phyloP scores from a whole-genome alignment of 1,139 yeast genomes.

The Saccharomyces hybrid region DNA sequence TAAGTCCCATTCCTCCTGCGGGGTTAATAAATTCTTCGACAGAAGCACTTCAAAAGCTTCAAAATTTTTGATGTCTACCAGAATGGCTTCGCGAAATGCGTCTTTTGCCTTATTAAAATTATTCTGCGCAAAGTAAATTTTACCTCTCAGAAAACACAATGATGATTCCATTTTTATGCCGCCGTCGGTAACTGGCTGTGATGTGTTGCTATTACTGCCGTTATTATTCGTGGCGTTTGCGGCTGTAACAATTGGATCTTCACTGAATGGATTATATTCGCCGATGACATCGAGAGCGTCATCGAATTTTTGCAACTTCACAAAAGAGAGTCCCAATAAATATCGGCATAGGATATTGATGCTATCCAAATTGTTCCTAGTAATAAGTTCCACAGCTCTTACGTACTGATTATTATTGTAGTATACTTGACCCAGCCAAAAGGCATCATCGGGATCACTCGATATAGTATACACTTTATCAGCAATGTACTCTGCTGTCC shows the following conservation, averaged over 20 bases:
- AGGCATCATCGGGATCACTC: slow-evolving; percentile 86
- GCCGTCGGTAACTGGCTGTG: slow-evolving; percentile 42
- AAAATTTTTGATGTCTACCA: slow-evolving; percentile 83
- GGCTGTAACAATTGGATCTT: slow-evolving; percentile 7
- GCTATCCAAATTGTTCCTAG: slow-evolving; percentile 36
- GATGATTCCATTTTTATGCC: slow-evolving; percentile 84
- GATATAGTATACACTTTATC: slow-evolving; percentile 74
- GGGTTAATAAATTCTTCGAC: slow-evolving; percentile 67
- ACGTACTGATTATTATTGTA: slow-evolving; percentile 63
- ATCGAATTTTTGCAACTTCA: slow-evolving; percentile 73
- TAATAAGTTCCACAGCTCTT: slow-evolving; percentile 63
- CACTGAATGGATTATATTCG: slow-evolving; percentile 63
- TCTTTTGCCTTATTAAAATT: slow-evolving; percentile 83
- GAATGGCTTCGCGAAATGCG: slow-evolving; percentile 78
- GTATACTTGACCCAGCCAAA: slow-evolving; percentile 91
- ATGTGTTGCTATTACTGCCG: slow-evolving; percentile 9
- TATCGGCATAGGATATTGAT: slow-evolving; percentile 68
- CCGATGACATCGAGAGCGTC: slow-evolving; percentile 87
- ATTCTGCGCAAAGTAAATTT: slow-evolving; percentile 74
- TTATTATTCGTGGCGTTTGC: slow-evolving; percentile 16
- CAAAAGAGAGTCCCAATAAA: slow-evolving; percentile 67
- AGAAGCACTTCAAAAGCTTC: slow-evolving; percentile 86
- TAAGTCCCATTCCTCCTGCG: slow-evolving; percentile 83
- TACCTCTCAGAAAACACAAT: slow-evolving; percentile 78
- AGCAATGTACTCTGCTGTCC: slow-evolving; percentile 86